A percentile compares a stretch with the other conserved stretches of the same genome.
Evolutionary conservation across 1,139 yeast species (phyloP).

Genomic region (Blastobotrys illinoisensis): DNA sequence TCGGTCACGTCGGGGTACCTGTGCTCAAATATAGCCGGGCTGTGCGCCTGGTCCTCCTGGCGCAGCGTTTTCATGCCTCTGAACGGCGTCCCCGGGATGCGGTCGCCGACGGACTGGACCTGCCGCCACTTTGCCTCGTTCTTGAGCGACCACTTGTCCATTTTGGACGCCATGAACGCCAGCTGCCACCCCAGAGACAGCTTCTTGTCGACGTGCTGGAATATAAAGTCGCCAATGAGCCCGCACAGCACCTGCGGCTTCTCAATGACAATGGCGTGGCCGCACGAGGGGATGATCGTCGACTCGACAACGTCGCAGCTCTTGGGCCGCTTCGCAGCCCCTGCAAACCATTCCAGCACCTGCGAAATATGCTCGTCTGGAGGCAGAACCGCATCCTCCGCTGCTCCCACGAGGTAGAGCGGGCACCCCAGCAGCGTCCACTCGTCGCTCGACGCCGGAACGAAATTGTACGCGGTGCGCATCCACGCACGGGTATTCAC

Average conservation of each 20-base stretch:
- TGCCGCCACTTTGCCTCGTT: conserved; percentile 69
- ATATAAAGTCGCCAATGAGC: conserved; percentile 53
- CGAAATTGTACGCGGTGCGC: conserved; percentile 47
- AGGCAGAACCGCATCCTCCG: conserved; percentile 54
- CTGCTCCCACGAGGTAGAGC: conserved; percentile 53
- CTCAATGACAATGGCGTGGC: conserved; percentile 61
- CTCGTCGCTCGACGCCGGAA: conserved; percentile 41
- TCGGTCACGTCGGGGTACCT: conserved; percentile 48
- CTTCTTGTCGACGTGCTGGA: conserved; percentile 37
- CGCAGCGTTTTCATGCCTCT: conserved; percentile 73
- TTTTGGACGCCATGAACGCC: conserved; percentile 44
- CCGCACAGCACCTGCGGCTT: conserved; percentile 66
- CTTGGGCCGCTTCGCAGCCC: conserved; percentile 11
- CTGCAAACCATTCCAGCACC: conserved; percentile 23
- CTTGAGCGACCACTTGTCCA: conserved; percentile 73
- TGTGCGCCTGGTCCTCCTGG: conserved; percentile 57
- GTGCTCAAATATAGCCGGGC: conserved; percentile 51
- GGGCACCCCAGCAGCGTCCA: conserved; percentile 33
- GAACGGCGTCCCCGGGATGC: conserved; percentile 46
- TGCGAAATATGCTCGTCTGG: conserved; percentile 29
- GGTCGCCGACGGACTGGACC: conserved; percentile 43
- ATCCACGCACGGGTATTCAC: conserved; percentile 52
- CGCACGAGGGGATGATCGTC: conserved; percentile 46
- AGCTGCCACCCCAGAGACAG: conserved; percentile 63
- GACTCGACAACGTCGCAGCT: conserved; percentile 18